Conservation (phyloP, 805 yeast genomes). For the Kodamaea jinghongensis region DNA sequence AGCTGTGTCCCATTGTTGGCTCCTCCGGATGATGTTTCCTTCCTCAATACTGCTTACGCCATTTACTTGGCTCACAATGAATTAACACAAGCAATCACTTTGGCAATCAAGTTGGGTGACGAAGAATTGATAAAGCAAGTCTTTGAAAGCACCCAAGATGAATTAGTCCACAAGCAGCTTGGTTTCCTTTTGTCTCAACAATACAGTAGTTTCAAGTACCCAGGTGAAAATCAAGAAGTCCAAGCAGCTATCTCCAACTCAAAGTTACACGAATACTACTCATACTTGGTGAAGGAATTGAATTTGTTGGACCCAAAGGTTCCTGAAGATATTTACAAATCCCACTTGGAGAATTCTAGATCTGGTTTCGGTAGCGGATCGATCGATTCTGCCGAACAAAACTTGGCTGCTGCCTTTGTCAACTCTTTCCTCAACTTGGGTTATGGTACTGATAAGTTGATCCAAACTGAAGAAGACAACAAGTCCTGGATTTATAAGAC, state of each 20-base stretch:
- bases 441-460: slow-evolving; percentile 77
- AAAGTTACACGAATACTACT: slow-evolving; percentile 72
- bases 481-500: slow-evolving; percentile 88
- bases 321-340: slow-evolving; percentile 92
- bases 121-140: slow-evolving; percentile 74
- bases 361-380: slow-evolving; percentile 56
- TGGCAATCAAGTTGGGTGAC: slow-evolving; percentile 88
- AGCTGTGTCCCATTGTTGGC: slow-evolving; percentile 96
- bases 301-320: slow-evolving; percentile 85
- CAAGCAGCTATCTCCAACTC: slow-evolving; percentile 84
- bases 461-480: slow-evolving; percentile 70
- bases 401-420: slow-evolving; percentile 91
- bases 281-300: slow-evolving; percentile 79
- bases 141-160: slow-evolving; percentile 76
- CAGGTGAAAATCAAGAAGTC: slow-evolving; percentile 64
- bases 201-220: slow-evolving; percentile 67
- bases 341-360: slow-evolving; percentile 75
- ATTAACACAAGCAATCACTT: slow-evolving; percentile 82
- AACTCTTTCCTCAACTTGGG: slow-evolving; percentile 91
- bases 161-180: slow-evolving; percentile 77
- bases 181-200: slow-evolving; percentile 88
- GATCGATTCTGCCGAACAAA: slow-evolving; percentile 89
- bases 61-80: slow-evolving; percentile 78
- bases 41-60: slow-evolving; percentile 82
- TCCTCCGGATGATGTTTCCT: slow-evolving; percentile 87